Conservation (phyloP, 208 protist genomes). For the Trypanosoma melophagium region DNA sequence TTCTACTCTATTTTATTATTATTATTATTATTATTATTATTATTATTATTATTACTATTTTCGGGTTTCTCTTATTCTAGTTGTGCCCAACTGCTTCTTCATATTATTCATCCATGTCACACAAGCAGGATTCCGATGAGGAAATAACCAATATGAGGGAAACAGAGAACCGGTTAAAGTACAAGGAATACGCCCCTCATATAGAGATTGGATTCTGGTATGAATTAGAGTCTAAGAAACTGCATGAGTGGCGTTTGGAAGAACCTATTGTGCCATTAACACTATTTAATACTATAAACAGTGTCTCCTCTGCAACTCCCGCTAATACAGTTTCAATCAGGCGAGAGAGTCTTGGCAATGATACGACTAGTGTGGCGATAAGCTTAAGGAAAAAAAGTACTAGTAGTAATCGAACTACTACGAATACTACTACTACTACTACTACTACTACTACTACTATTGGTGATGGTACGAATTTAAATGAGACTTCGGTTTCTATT, state of each 20-base stretch:
- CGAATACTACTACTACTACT: no score
- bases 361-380: neutral
- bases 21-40: no score
- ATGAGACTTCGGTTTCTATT: neutral
- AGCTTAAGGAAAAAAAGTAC: neutral
- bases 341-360: conserved; percentile 25
- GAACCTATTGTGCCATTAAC: conserved; percentile 45
- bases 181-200: conserved; percentile 34
- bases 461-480: no score
- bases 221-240: conserved; percentile 47
- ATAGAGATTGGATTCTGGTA: conserved; percentile 69
- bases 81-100: no score
- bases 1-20: no score
- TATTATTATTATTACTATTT: no score
- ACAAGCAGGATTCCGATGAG: neutral
- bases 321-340: conserved; percentile 41
- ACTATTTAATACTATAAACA: conserved; percentile 33
- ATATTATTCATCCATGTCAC: neutral
- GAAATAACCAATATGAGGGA: neutral
- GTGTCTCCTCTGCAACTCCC: conserved; percentile 19
- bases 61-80: no score
- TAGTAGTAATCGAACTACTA: no score
- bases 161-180: conserved; percentile 19
- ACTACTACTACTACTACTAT: no score
- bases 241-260: conserved; percentile 51